A percentile compares a stretch with the other conserved stretches of the same genome.
These are phyloP conservation scores for Coniochaeta ligniaria DNA, from an alignment of 2,329 filamentous ascomycete species.

Conservation along the genomic window DNA sequence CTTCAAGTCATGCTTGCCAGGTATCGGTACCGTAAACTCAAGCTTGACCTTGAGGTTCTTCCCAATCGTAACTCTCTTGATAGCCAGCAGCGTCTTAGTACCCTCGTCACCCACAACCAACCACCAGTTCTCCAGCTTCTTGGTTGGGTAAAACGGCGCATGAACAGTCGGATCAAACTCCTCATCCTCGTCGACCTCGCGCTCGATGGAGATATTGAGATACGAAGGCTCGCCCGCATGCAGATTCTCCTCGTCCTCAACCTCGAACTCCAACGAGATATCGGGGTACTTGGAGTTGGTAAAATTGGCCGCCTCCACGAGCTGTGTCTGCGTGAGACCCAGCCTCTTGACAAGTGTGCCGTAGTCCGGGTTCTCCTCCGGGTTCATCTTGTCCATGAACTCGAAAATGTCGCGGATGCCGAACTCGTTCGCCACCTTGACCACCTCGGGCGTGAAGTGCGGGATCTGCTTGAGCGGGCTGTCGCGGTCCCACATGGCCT, in stretches of 20 bases:
- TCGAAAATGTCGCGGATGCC: constrained; percentile 92
- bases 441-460: constrained; percentile 77
- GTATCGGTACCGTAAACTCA: constrained; percentile 79
- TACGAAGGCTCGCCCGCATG: constrained; percentile 74
- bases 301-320: constrained; percentile 85
- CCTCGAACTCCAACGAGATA: constrained; percentile 81
- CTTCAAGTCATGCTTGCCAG: constrained; percentile 82
- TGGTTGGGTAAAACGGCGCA: constrained; percentile 85
- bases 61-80: constrained; percentile 88
- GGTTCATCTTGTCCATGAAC: constrained; percentile 99
- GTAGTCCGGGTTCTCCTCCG: constrained; percentile 82
- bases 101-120: constrained; percentile 89
- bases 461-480: constrained; percentile 96
- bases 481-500: constrained; percentile 98
- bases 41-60: constrained; percentile 70
- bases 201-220: constrained; percentile 76
- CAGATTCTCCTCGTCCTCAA: constrained; percentile 74
- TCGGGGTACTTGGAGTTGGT: constrained; percentile 97
- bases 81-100: constrained; percentile 79
- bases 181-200: constrained; percentile 67
- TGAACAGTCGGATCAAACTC: constrained; percentile 80
- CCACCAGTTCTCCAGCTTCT: constrained; percentile 99
- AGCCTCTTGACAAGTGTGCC: constrained; percentile 69
- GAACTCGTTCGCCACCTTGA: constrained; percentile 69
- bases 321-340: constrained; percentile 70